Percentiles rank a stretch among this genome's conserved stretches.
phyloP scores from a whole-genome alignment of 495 filamentous ascomycete species.

The Polyplosphaeria fusca region DNA sequence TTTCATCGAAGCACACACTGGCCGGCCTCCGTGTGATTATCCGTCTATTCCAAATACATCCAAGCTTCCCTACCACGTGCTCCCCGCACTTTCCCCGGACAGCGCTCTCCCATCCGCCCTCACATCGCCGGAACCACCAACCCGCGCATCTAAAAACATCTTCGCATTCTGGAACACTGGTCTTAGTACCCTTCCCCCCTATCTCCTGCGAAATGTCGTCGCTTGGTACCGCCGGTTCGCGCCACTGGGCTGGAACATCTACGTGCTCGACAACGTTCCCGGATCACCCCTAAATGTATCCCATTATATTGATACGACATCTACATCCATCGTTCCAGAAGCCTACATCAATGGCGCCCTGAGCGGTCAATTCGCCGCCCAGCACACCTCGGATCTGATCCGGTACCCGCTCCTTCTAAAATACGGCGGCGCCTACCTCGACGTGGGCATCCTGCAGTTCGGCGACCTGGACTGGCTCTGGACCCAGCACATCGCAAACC shows the following conservation, averaged over 20 bases:
- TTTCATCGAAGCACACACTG: no score
- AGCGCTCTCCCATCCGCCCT: neutral
- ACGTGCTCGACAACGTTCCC: constrained; percentile 48
- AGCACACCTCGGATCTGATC: constrained; percentile 57
- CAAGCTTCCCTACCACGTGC: neutral
- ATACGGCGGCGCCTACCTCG: constrained; percentile 57
- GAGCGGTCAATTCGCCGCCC: constrained; percentile 47
- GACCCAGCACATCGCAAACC: constrained; percentile 47
- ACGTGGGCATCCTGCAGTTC: constrained; percentile 55
- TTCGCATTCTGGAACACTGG: constrained; percentile 52
- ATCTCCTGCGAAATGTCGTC: constrained; percentile 54
- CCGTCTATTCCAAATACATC: constrained; percentile 2
- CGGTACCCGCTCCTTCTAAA: constrained; percentile 53
- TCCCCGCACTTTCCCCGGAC: neutral
- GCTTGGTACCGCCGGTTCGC: constrained; percentile 54
- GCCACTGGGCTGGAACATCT: constrained; percentile 52
- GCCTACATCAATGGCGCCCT: constrained; percentile 50
- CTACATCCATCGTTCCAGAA: constrained; percentile 46
- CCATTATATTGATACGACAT: constrained; percentile 48
- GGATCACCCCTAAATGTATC: constrained; percentile 48
- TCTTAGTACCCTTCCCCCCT: constrained; percentile 48
- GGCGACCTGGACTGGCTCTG: constrained; percentile 54
- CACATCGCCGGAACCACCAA: constrained; percentile 1
- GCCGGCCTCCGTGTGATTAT: no score
- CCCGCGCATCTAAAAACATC: constrained; percentile 1